A percentile compares a stretch with the other conserved stretches of the same genome.
phyloP scores from a whole-genome alignment of 176 grass and related monocot genomes.

The Triticum dicoccoides region DNA sequence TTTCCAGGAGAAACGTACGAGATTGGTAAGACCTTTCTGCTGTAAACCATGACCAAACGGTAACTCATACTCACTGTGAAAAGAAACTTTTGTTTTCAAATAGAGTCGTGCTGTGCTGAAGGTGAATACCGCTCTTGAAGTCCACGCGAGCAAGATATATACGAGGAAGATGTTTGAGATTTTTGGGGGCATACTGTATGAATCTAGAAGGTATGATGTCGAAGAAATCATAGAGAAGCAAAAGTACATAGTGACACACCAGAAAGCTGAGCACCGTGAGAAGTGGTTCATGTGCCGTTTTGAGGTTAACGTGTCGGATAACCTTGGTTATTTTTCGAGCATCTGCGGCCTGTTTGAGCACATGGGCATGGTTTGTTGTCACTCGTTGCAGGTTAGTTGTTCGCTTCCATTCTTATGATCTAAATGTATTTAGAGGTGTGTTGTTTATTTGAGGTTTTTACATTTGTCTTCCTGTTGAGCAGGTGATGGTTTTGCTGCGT shows the following conservation, averaged over 20 bases:
- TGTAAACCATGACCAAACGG: too few relatives aligned
- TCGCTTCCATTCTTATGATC: too few relatives aligned
- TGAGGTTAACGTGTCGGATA: background rate
- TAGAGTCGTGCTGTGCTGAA: too few relatives aligned
- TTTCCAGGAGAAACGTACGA: too few relatives aligned
- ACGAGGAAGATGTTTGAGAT: background rate
- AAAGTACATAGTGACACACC: background rate
- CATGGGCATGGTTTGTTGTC: background rate
- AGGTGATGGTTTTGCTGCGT: background rate
- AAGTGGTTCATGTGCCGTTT: background rate
- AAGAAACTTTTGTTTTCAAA: too few relatives aligned
- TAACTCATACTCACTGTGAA: too few relatives aligned
- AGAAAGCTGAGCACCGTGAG: background rate
- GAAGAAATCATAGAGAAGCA: background rate
- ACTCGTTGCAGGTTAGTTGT: background rate
- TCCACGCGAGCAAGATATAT: background rate
- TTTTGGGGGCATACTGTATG: background rate
- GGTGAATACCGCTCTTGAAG: too few relatives aligned
- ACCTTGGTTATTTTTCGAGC: background rate
- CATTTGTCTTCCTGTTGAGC: too few relatives aligned
- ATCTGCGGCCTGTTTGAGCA: background rate
- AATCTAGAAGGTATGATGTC: background rate
- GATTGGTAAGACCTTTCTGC: too few relatives aligned
- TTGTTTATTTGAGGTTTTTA: too few relatives aligned
- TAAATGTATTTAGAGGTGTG: too few relatives aligned